Conservation (phyloP, 2,329 filamentous ascomycete species). For the Beauveria sp. region DNA sequence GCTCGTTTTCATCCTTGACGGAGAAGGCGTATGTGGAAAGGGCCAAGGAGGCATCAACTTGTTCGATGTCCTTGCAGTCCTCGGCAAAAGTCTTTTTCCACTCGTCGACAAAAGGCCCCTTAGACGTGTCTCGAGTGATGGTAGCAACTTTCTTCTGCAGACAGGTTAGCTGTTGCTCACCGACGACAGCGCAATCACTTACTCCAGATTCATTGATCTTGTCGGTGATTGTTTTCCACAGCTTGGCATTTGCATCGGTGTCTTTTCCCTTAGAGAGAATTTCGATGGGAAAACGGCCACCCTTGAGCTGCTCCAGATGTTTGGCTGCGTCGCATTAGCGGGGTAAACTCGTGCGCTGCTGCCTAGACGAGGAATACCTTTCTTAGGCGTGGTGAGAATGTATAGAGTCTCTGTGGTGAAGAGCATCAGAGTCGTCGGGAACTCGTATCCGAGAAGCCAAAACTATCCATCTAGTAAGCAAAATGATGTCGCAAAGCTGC, state of each 20-base stretch:
- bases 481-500: neutral
- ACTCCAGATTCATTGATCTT: conserved; percentile 83
- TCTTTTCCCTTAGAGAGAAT: conserved; percentile 90
- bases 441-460: conserved; percentile 98
- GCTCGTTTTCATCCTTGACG: conserved; percentile 89
- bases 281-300: conserved; percentile 86
- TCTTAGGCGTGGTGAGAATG: conserved; percentile 93
- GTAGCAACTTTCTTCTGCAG: conserved; percentile 79
- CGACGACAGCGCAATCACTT: conserved; percentile 31
- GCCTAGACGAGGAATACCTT: conserved; percentile 52
- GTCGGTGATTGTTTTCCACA: conserved; percentile 76
- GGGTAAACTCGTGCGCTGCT: conserved; percentile 8
- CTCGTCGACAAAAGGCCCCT: conserved; percentile 87
- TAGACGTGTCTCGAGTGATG: conserved; percentile 74
- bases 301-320: conserved; percentile 85
- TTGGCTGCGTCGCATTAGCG: conserved; percentile 56
- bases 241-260: conserved; percentile 81
- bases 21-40: conserved; percentile 80
- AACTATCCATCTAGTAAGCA: conserved; percentile 50
- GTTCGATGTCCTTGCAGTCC: conserved; percentile 76
- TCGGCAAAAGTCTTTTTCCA: conserved; percentile 82
- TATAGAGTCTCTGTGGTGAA: conserved; percentile 84
- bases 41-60: conserved; percentile 77
- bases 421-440: conserved; percentile 89
- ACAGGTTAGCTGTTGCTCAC: conserved; percentile 11